Base-by-base conservation (phyloP, 495 filamentous ascomycete genomes). In the Melanomma pulvis-pyrius region DNA sequence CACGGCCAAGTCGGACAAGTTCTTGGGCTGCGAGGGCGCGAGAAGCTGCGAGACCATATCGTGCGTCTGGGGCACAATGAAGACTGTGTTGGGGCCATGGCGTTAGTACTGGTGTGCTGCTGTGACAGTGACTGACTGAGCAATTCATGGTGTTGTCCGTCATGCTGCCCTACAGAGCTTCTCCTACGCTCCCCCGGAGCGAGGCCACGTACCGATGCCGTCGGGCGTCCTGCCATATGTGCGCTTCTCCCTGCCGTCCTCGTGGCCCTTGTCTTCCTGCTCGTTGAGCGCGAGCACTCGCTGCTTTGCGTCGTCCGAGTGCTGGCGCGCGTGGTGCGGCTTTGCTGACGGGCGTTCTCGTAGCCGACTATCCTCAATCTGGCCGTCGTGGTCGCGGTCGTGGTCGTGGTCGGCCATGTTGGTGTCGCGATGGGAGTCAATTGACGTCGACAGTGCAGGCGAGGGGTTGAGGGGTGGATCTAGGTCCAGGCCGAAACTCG, bases 41-140 rank as follows among this genome's bases (percentile, higher is more conserved):
- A 98, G 84, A 21, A 98, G 84, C 76, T 97, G 94, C 56, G 94
- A 96, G 71, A 98, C 94, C 93, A 98, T 98, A 78, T 98, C 94
- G 82, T 97, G 92, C 47, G 94, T 98, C 67, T 92, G 89, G 49
- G 94, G 96, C 22, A 98, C 94, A 34, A 91, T 90, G 77, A 98
- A 98, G 57, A 94, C 94, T 98, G 69, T 36, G 62, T 46, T 19
- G 36, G 50, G 46, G 41, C 29, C 5, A 8, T 24, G n/a, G 30
- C 13, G 65, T 68, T 46, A 68, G 59, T 50, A 15, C 19, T 39
- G 53, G 12, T 51, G 32, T 6, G 50, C 53, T 39, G 15, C 36
- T 29, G 19, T 30, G 34, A 19, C n/a, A 21, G 63, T 58, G n/a
- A 51, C 44, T 54, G 55, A 29, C 29, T 8, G 34, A 34, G 19